A percentile compares a stretch with the other conserved stretches of the same genome.
Evolutionary conservation across 2,329 filamentous ascomycete genomes (phyloP).

Genomic region (Diaporthe amygdali): DNA sequence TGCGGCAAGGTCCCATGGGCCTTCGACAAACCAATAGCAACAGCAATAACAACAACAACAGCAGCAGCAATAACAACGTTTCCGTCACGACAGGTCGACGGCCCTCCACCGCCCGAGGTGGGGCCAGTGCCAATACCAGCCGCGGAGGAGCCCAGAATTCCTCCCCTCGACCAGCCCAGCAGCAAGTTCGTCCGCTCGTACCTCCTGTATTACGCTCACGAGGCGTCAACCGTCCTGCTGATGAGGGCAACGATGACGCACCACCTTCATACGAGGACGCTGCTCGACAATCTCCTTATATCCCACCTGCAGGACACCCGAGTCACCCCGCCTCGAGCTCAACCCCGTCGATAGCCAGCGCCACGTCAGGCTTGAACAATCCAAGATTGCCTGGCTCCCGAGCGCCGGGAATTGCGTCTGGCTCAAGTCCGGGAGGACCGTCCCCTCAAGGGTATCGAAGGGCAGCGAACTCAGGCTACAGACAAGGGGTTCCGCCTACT

Average conservation of each 20-base stretch:
- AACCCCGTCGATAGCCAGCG: conserved; percentile 21
- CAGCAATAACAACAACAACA: neutral
- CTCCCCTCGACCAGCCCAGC: conserved; percentile 16
- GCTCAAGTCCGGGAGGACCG: neutral
- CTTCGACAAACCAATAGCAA: conserved; percentile 13
- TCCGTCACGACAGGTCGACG: conserved; percentile 28
- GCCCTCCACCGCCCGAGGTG: conserved; percentile 25
- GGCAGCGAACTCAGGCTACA: conserved; percentile 2
- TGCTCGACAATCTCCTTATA: conserved; percentile 54
- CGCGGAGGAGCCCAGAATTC: conserved; percentile 7
- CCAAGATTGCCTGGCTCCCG: conserved; percentile 25
- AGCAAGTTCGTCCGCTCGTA: conserved; percentile 50
- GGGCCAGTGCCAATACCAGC: conserved; percentile 6
- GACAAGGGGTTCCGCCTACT: conserved; percentile 34
- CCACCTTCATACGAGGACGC: conserved; percentile 65
- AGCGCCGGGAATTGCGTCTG: conserved; percentile 28
- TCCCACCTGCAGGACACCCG: conserved; percentile 57
- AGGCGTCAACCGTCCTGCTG: conserved; percentile 41
- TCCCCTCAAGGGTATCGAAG: neutral
- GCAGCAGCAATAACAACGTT: neutral
- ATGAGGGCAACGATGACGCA: conserved; percentile 53
- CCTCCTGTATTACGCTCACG: conserved; percentile 43
- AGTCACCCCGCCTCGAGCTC: conserved; percentile 50
- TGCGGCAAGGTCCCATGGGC: conserved; percentile 12
- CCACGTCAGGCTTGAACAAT: conserved; percentile 28